Percentiles rank a stretch among this genome's conserved stretches.
These are phyloP conservation scores for Leishmania turanica DNA, from an alignment of 208 protist species.

Conservation along the genomic window DNA sequence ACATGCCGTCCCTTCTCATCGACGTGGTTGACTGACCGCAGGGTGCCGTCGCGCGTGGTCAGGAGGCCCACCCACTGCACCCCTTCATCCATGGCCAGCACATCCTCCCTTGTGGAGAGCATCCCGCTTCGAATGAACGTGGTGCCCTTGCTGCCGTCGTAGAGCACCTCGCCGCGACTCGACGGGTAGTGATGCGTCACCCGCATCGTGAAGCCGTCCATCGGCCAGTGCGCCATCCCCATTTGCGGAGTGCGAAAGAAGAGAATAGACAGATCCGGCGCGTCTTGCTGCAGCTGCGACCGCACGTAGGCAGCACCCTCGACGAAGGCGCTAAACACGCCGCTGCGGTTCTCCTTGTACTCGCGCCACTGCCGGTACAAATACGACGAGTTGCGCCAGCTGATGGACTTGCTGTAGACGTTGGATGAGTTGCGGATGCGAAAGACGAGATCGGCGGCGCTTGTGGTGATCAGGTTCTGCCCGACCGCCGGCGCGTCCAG, in stretches of 20 bases:
- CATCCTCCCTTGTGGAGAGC: constrained; percentile 53
- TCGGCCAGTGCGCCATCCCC: constrained; percentile 31
- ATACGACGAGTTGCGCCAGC: constrained; percentile 56
- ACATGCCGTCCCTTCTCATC: constrained; percentile 36
- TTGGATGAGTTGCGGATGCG: constrained; percentile 25
- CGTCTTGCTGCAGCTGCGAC: constrained; percentile 26
- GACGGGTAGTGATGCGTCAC: constrained; percentile 71
- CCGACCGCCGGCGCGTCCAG: constrained; percentile 50
- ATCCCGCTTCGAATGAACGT: constrained; percentile 48
- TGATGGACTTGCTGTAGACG: constrained; percentile 68
- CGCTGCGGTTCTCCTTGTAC: constrained; percentile 64
- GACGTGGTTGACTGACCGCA: constrained; percentile 48
- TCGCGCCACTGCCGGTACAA: constrained; percentile 68
- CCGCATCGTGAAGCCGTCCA: constrained; percentile 69
- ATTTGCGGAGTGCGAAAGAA: constrained; percentile 72
- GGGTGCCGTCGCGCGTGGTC: constrained; percentile 28
- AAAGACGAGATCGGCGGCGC: constrained; percentile 55
- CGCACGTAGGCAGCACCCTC: constrained; percentile 71
- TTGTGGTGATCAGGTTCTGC: constrained; percentile 65
- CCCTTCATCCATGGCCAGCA: constrained; percentile 74
- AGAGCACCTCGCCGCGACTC: constrained; percentile 54
- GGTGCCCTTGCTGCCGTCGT: constrained; percentile 10
- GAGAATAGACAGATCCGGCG: constrained; percentile 55
- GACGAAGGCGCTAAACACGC: constrained; percentile 59
- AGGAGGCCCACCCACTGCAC: constrained; percentile 77